Base-by-base conservation (phyloP, 176 grass and related monocot genomes). In the Carex myosuroides region DNA sequence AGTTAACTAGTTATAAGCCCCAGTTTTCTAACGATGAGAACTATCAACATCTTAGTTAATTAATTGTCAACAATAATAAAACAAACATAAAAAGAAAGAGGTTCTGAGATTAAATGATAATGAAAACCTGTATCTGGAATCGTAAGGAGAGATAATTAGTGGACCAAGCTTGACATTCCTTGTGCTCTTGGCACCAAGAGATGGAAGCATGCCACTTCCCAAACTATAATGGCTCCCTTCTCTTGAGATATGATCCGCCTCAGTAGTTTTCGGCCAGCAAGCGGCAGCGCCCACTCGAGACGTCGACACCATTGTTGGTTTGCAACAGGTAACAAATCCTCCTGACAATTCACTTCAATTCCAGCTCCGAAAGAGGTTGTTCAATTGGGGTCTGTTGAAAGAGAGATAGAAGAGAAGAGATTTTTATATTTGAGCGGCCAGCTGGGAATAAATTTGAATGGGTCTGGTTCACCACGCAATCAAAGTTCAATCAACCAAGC, bases 191-290 rank as follows among this genome's bases (percentile, higher is more conserved):
- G 91, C 95, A 29, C 95, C 95, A 60, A 98, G 95, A 7, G 95
- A 98, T 11, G 92, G 95, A 16, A 98, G 87, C 50, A 98, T 93
- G 60, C 92, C 95, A 81, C 86, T 98, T 42, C 88, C 94, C 67
- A 98, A 85, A 83, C 92, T 98, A 87, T 98, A 95, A 68, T 98
- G 95, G 88, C 92, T 95, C 54, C 91, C 95, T 33, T 98, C 95
- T 16, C 88, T 87, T 57, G 95, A 98, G 5, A 92, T 8, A 16
- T 32, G 44, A 18, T 76, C 89, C 87, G 83, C 79, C 82, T 75
- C 65, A 89, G 86, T 13, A 66, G 54, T 74, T 82, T 59, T 29
- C 24, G 84, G 4, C 56, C 60, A 70, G 60, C 65, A 73, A 44
- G 59, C 9, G 8, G 62, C 68, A 3, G 63, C 39, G 7, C 61